Evolutionary conservation across 2,329 filamentous ascomycete genomes (phyloP), one percentile per base, ranked within the genome.

Genomic region (Esteya vermicola): DNA sequence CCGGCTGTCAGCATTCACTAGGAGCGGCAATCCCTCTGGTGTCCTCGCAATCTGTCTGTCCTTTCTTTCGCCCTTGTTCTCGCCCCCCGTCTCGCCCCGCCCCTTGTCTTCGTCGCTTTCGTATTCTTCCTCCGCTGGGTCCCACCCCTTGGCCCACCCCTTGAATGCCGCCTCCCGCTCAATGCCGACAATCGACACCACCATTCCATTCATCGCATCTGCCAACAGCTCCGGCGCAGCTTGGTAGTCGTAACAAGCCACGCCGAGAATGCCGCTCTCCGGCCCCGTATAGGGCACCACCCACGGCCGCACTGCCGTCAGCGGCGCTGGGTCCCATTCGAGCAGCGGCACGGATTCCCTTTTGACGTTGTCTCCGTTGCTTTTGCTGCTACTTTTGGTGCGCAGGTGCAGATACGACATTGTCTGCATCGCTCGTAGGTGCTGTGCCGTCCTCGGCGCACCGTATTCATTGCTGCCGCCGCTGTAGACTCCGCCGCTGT

Each of bases 351-450:
- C 6, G 13, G 9, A 9, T 18, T 13, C 33, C 5, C 19, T 33
- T 8, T 33, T 9, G 16, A 4, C 19, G 4, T 12, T 9, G 19
- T 8, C 32, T 19, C 4, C 37, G 16, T 18, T 9, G 21, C 2
- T n/a, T n/a, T n/a, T n/a, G n/a, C n/a, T n/a, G n/a, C n/a, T n/a
- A n/a, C n/a, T n/a, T n/a, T n/a, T 32, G n/a, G 36, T 36, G 6
- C 57, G 51, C 9, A 63, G 47, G 52, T 89, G 84, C 51, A 89
- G 85, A 50, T 88, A 89, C 0, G 81, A 78, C 67, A 85, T 78
- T n/a, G 69, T 74, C 48, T 86, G 81, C 79, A 89, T 85, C 6
- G 70, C 68, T 38, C 81, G 64, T 3, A 84, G 57, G 45, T 88
- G 76, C 0, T 72, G 67, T 0, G 80, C 69, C 9, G 77, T 81